A percentile compares a stretch with the other conserved stretches of the same genome.
Evolutionary conservation across 192 early-diverging fungal species (phyloP).

Genomic region (Lunasporangiospora selenospora): DNA sequence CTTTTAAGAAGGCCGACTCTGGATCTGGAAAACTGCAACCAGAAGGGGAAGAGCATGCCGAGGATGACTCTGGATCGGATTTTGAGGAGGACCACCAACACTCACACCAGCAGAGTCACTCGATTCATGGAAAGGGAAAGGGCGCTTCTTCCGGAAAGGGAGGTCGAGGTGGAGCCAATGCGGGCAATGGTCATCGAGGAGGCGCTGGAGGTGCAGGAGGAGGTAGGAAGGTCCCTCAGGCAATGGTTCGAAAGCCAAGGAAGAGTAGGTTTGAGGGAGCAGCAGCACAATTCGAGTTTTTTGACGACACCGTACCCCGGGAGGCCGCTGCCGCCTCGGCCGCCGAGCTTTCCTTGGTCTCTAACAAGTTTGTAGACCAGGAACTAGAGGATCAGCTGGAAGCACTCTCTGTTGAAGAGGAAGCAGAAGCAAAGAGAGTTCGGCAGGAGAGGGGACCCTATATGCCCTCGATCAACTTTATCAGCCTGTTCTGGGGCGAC

Average conservation of each 20-base stretch:
- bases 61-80: slow-evolving; percentile 10
- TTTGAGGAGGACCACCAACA: slow-evolving; percentile 5
- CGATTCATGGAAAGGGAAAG: no score
- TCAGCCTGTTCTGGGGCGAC: slow-evolving; percentile 41
- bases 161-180: neutral
- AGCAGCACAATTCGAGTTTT: slow-evolving; percentile 36
- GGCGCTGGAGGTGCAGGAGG: slow-evolving; percentile 3
- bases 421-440: neutral
- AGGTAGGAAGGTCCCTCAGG: neutral
- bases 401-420: neutral
- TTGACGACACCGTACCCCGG: slow-evolving; percentile 1
- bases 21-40: slow-evolving; percentile 6
- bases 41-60: neutral
- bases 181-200: slow-evolving; percentile 12
- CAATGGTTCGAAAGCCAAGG: slow-evolving; percentile 6
- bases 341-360: no score
- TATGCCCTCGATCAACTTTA: slow-evolving; percentile 41
- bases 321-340: no score
- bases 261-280: slow-evolving; percentile 17
- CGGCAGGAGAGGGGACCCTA: slow-evolving; percentile 19
- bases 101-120: no score
- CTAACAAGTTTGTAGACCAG: no score
- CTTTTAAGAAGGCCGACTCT: neutral
- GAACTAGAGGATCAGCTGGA: neutral
- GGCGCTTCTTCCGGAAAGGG: neutral